A percentile compares a stretch with the other conserved stretches of the same genome.
These are phyloP conservation scores for Spathaspora passalidarum DNA, from an alignment of 805 yeast species.

Conservation along the genomic window DNA sequence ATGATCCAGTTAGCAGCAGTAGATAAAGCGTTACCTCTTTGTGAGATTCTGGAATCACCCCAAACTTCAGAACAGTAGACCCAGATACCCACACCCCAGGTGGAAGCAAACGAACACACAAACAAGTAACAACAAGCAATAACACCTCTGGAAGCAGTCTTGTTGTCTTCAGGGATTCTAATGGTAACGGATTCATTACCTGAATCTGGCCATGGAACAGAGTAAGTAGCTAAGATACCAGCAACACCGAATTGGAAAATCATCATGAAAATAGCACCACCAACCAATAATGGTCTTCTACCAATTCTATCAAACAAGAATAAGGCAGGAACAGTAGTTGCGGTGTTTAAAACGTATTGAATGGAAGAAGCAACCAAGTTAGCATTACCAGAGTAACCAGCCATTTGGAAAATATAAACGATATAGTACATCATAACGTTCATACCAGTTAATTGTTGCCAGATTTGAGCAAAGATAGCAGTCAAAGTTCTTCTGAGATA, in stretches of 20 bases:
- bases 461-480: conserved; percentile 54
- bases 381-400: conserved; percentile 52
- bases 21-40: conserved; percentile 68
- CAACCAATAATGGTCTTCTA: conserved; percentile 58
- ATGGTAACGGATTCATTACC: conserved; percentile 34
- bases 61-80: conserved; percentile 67
- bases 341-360: conserved; percentile 55
- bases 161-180: conserved; percentile 31
- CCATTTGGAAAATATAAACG: conserved; percentile 63
- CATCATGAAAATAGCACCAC: conserved; percentile 47
- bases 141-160: conserved; percentile 42
- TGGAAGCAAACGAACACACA: conserved; percentile 52
- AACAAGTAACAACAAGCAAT: conserved; percentile 54
- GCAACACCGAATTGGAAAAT: conserved; percentile 38
- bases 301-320: conserved; percentile 61
- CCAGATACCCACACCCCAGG: conserved; percentile 60
- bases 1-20: conserved; percentile 70
- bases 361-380: conserved; percentile 55
- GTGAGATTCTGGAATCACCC: conserved; percentile 52
- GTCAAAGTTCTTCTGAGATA: conserved; percentile 48
- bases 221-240: conserved; percentile 41
- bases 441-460: conserved; percentile 66
- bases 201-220: conserved; percentile 26
- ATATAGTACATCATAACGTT: conserved; percentile 70
- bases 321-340: conserved; percentile 60